These are phyloP conservation scores for Cucurbita pepo DNA, from an alignment of 306 rosid genomes.

Conservation along the genomic window DNA sequence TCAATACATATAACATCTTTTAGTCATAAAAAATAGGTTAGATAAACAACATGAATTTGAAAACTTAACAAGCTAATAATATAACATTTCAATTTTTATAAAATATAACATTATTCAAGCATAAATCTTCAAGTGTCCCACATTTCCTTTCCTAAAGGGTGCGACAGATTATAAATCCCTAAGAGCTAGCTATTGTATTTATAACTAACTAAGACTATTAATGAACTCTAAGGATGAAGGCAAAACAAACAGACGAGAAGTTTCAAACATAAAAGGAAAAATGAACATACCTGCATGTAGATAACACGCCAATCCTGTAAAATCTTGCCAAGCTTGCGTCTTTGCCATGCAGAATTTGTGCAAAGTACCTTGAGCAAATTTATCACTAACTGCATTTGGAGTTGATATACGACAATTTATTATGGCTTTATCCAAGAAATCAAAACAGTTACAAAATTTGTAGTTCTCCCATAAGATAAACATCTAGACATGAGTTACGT, in stretches of 20 bases:
- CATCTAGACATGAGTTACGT: background rate
- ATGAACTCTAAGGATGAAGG: background rate
- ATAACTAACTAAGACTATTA: background rate
- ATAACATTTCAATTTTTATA: background rate
- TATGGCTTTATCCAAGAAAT: slow-evolving; percentile 4
- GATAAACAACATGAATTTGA: background rate
- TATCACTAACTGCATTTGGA: slow-evolving; percentile 53
- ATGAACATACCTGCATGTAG: slow-evolving; percentile 57
- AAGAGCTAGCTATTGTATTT: background rate
- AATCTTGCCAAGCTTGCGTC: slow-evolving; percentile 96
- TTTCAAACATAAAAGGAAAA: background rate
- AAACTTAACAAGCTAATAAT: background rate
- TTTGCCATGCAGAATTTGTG: slow-evolving; percentile 92
- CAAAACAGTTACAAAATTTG: background rate
- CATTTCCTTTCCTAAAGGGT: background rate
- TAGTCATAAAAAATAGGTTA: background rate
- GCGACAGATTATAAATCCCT: background rate
- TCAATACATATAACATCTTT: background rate
- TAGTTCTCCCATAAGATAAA: background rate
- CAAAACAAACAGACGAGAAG: slow-evolving; percentile 4
- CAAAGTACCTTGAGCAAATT: slow-evolving; percentile 73
- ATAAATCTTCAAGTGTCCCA: background rate
- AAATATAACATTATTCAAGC: background rate
- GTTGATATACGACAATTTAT: slow-evolving; percentile 10
- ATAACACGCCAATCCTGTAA: slow-evolving; percentile 90